These are phyloP conservation scores for Paramecium sexaurelia DNA, from an alignment of 73 alveolate genomes.

Conservation along the genomic window DNA sequence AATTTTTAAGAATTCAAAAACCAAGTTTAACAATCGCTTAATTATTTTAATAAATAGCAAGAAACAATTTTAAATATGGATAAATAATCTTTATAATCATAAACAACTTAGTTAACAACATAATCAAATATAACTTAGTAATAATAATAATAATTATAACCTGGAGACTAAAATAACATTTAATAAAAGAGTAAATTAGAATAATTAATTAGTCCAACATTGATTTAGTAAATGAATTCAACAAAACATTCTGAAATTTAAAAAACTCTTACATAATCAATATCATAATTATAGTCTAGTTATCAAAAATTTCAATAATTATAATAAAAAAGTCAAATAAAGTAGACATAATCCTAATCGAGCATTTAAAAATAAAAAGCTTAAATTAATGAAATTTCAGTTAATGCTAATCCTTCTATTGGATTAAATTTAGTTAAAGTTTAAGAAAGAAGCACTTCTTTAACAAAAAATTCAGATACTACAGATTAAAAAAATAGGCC, in stretches of 20 bases:
- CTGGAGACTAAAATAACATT: background rate
- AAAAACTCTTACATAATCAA: constrained; percentile 41
- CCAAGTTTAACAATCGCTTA: constrained; percentile 21
- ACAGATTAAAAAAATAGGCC: background rate
- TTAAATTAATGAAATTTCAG: background rate
- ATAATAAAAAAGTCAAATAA: background rate
- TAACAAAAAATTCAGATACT: background rate
- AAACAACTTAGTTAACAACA: background rate
- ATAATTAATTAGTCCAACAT: constrained; percentile 34
- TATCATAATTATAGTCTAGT: constrained; percentile 32
- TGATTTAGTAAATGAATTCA: constrained; percentile 6
- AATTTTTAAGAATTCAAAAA: constrained; percentile 46
- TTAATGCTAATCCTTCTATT: background rate
- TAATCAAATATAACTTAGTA: background rate
- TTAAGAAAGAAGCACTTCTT: background rate
- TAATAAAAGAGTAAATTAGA: constrained; percentile 34
- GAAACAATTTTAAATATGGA: constrained; percentile 4
- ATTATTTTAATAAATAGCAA: constrained; percentile 28
- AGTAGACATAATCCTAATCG: constrained; percentile 10
- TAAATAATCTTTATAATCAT: background rate
- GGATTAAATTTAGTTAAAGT: background rate
- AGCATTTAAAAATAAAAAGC: background rate
- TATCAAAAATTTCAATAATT: constrained; percentile 28
- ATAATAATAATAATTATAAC: background rate
- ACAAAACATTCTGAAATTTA: constrained; percentile 39